Evolutionary conservation across 805 yeast species (phyloP).

Genomic region (Candida nemodendra): DNA sequence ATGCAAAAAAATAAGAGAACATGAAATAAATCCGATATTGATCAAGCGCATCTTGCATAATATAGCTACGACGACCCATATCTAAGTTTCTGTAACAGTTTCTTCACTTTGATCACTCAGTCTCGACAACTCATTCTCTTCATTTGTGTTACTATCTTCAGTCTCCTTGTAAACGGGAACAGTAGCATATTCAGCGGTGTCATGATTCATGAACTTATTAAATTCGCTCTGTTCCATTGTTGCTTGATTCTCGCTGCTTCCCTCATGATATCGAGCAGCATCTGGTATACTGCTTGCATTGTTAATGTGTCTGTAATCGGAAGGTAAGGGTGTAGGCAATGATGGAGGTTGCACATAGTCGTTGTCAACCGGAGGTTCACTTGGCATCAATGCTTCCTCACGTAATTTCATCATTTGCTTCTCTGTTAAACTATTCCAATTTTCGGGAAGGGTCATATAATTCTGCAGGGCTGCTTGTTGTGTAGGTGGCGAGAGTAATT

Average conservation of each 20-base stretch:
- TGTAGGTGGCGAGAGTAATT: constrained; percentile 5
- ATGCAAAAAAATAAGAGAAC: too few relatives aligned
- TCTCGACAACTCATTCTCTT: not conserved
- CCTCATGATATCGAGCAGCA: too few relatives aligned
- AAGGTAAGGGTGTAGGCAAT: not conserved
- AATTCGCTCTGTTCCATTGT: too few relatives aligned
- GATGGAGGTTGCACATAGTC: constrained; percentile 15
- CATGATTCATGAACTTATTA: constrained; percentile 10
- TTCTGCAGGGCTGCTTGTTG: constrained; percentile 6
- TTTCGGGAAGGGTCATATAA: constrained; percentile 11
- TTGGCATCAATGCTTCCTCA: constrained; percentile 64
- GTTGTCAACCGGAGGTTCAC: constrained; percentile 40
- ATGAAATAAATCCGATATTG: too few relatives aligned
- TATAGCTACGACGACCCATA: too few relatives aligned
- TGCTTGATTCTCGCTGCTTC: too few relatives aligned
- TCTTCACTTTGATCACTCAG: not conserved
- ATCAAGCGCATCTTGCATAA: too few relatives aligned
- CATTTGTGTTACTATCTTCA: constrained; percentile 1
- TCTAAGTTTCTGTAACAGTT: not conserved
- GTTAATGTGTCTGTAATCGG: constrained; percentile 2
- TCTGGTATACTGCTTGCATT: not conserved
- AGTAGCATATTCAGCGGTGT: constrained; percentile 13
- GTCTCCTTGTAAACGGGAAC: constrained; percentile 20
- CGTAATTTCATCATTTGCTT: constrained; percentile 53
- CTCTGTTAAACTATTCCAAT: constrained; percentile 40